These are phyloP conservation scores for Penicillium thymicola DNA, from an alignment of 2,329 filamentous ascomycete species.

Conservation along the genomic window DNA sequence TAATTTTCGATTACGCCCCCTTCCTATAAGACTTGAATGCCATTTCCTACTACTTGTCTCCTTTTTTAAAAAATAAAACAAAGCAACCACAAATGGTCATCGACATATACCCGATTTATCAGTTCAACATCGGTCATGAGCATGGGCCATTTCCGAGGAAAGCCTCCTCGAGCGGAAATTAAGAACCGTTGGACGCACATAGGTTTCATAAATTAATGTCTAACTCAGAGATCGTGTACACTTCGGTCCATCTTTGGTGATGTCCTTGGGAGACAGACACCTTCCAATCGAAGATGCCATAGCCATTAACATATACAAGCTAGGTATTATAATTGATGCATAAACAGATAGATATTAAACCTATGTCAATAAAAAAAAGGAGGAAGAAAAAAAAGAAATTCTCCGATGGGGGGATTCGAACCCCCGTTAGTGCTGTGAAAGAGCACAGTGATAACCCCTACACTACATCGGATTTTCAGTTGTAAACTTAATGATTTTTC, in stretches of 20 bases:
- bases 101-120: not conserved
- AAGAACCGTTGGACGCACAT: too few relatives aligned
- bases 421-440: conserved; percentile 7
- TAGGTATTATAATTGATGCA: not conserved
- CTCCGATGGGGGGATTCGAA: conserved; percentile 9
- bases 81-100: not conserved
- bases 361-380: not conserved
- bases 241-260: not conserved
- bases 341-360: not conserved
- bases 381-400: not conserved
- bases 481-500: not conserved
- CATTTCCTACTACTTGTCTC: too few relatives aligned
- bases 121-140: too few relatives aligned
- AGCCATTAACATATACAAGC: too few relatives aligned
- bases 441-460: conserved; percentile 9
- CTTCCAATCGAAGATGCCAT: too few relatives aligned
- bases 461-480: conserved; percentile 1
- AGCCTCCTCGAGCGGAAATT: too few relatives aligned
- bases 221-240: not conserved
- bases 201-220: too few relatives aligned
- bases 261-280: not conserved
- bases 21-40: too few relatives aligned
- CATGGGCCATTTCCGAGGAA: too few relatives aligned
- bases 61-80: too few relatives aligned
- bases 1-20: too few relatives aligned